Evolutionary conservation across 2,329 filamentous ascomycete genomes (phyloP).

Genomic region (Arthrobotrys entomopaga): DNA sequence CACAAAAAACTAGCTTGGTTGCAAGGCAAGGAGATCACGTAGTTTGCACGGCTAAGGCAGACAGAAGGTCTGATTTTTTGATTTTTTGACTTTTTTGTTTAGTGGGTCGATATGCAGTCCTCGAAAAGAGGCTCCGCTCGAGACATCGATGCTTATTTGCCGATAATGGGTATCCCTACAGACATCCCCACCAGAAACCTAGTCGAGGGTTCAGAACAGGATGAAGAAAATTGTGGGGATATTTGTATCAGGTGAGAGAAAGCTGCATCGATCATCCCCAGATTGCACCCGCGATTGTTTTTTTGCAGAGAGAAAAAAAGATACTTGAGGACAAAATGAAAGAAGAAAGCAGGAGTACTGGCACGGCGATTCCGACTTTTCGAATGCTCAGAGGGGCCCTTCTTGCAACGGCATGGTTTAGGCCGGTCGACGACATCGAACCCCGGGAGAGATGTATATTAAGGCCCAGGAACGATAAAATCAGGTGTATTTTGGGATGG

Average conservation of each 20-base stretch:
- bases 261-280: constrained; percentile 18
- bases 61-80: constrained; percentile 30
- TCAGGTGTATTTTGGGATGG: constrained; percentile 39
- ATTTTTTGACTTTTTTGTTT: background rate
- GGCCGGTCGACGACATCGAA: constrained; percentile 23
- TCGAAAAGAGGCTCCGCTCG: constrained; percentile 49
- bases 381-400: no score
- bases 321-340: no score
- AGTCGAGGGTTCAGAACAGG: background rate
- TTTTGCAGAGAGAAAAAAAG: no score
- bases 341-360: no score
- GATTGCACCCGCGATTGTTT: background rate
- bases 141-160: constrained; percentile 50
- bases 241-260: constrained; percentile 31
- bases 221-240: constrained; percentile 34
- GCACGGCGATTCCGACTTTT: no score
- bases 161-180: constrained; percentile 51
- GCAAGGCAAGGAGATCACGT: constrained; percentile 32
- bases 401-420: constrained; percentile 28
- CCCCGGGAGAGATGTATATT: constrained; percentile 24
- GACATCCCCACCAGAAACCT: constrained; percentile 33
- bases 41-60: constrained; percentile 52
- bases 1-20: background rate
- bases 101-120: constrained; percentile 26
- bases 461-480: constrained; percentile 38